Conservation (phyloP, 371 early-diverging fungal species). For the Mucor circinelloides region DNA sequence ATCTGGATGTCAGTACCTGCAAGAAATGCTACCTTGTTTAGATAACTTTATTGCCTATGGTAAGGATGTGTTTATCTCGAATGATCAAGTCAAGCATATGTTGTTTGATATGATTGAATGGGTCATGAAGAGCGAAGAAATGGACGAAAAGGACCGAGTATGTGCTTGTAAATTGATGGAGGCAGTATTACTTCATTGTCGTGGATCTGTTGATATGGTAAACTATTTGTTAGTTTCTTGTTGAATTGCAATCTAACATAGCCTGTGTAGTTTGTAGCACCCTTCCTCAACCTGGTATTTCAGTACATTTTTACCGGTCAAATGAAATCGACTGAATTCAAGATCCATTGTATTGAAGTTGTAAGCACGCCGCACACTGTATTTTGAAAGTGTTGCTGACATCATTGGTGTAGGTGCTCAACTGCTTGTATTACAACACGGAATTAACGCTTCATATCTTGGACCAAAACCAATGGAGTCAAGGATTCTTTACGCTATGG, state of each 20-base stretch:
- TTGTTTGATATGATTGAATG: conserved; percentile 72
- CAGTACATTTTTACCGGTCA: conserved; percentile 62
- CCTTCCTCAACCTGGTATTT: conserved; percentile 69
- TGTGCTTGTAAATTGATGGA: conserved; percentile 81
- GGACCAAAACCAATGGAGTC: conserved; percentile 76
- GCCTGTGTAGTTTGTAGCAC: conserved; percentile 43
- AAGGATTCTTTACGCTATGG: conserved; percentile 83
- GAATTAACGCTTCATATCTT: conserved; percentile 69
- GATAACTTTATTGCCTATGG: conserved; percentile 90
- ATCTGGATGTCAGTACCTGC: conserved; percentile 79
- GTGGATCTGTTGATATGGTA: conserved; percentile 73
- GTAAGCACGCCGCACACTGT: conserved; percentile 22
- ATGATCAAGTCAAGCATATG: conserved; percentile 63
- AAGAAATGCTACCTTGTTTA: conserved; percentile 81
- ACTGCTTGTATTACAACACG: conserved; percentile 86
- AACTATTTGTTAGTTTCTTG: not conserved
- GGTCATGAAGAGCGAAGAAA: conserved; percentile 70
- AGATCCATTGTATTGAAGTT: conserved; percentile 64
- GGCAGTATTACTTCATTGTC: conserved; percentile 75
- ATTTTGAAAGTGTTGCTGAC: conserved; percentile 29
- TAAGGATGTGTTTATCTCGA: conserved; percentile 63
- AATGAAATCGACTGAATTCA: conserved; percentile 59
- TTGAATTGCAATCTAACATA: not conserved
- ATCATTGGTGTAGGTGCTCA: conserved; percentile 60
- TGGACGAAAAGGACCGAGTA: conserved; percentile 72